Evolutionary conservation across 1,284 basidiomycete genomes (phyloP).

Genomic region (Cryptococcus sp.): DNA sequence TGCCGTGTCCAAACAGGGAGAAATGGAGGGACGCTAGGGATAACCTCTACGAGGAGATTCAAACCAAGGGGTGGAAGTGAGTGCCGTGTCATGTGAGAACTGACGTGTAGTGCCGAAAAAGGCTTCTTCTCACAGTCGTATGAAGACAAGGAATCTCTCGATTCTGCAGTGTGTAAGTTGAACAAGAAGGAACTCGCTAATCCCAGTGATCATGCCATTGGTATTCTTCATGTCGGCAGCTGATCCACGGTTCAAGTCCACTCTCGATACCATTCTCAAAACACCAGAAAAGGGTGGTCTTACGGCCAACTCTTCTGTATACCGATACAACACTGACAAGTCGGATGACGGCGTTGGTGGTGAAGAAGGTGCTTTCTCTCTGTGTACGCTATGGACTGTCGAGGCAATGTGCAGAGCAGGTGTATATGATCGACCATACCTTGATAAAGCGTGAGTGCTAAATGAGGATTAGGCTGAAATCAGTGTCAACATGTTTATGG

Average conservation of each 20-base stretch:
- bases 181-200: conserved; percentile 48
- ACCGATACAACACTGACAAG: conserved; percentile 65
- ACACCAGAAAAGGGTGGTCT: conserved; percentile 81
- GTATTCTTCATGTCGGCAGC: conserved; percentile 79
- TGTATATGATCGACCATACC: conserved; percentile 61
- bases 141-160: conserved; percentile 49
- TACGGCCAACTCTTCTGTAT: conserved; percentile 62
- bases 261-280: conserved; percentile 71
- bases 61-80: conserved; percentile 62
- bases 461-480: conserved; percentile 37
- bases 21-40: conserved; percentile 74
- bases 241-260: conserved; percentile 79
- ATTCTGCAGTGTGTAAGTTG: conserved; percentile 44
- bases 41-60: conserved; percentile 65
- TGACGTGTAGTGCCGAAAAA: conserved; percentile 22
- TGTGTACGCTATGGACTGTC: conserved; percentile 59
- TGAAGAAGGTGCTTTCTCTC: conserved; percentile 66
- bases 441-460: conserved; percentile 56
- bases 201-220: conserved; percentile 15
- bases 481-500: conserved; percentile 41
- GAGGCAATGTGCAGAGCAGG: conserved; percentile 83
- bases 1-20: conserved; percentile 49
- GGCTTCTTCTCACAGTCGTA: conserved; percentile 48
- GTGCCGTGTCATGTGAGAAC: conserved; percentile 45
- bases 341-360: conserved; percentile 88